Base-by-base conservation (phyloP, 768 basidiomycete genomes). In the Xerocomus potaroensis region DNA sequence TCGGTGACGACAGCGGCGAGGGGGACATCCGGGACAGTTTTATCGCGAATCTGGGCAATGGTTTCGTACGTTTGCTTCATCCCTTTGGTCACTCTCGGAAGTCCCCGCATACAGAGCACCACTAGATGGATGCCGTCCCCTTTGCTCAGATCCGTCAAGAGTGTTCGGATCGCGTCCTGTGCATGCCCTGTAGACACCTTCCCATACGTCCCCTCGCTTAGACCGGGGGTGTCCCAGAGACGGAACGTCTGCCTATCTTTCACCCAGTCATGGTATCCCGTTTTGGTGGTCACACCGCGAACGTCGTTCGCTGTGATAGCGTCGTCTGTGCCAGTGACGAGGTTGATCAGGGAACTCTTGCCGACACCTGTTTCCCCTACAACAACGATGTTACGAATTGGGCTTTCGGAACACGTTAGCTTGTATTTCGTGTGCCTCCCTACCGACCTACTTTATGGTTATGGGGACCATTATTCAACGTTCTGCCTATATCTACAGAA, bases 261-360 rank as follows among this genome's bases (percentile, higher is more conserved):
- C 19, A 53, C 51, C 60, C 60, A 62, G 1, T 24, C 2, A 3
- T 62, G 46, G 8, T 38, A 41, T 3, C 15, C 34, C 9, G 54
- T 35, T n/a, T 27, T 47, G 18, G 38, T 43, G 41, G 59, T 60
- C 33, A 60, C 59, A 18, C 59, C 59, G 16, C 49, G 24, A 31
- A 49, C 57, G 27, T 62, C 59, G 51, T 60, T 60, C 45, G 51
- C 45, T 19, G 48, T 51, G 35, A 18, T 32, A 3, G 59, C 57
- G 29, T 15, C 41, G 18, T 50, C 47, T 6, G 33, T 21, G 16
- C 47, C 60, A 11, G 41, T 43, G 31, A 60, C 31, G 22, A 60
- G 59, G 10, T 60, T 60, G 43, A 60, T 62, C 8, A 60, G 56
- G 10, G 59, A 60, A 30, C 57, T 59, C 45, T 60, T 60, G 1